Evolutionary conservation across 116 monocot species (phyloP), one percentile per base, ranked within the genome.

Genomic region (Cymodocea nodosa): DNA sequence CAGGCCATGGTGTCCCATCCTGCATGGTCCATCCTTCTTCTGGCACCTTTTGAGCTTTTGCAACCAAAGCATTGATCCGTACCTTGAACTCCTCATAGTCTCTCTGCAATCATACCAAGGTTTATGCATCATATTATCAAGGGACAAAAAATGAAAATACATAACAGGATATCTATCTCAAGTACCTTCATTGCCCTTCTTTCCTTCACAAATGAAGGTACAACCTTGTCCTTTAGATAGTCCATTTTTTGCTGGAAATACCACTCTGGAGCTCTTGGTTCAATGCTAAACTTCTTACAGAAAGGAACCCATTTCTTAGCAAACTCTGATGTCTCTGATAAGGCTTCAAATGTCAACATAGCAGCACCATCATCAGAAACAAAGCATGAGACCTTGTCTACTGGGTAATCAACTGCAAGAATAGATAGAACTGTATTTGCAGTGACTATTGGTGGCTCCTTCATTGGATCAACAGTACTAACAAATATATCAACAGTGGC

Each of bases 11-110:
- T 50, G 89, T 93, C 35, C 93, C 93, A 80, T 93, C 93, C 74
- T 93, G 93, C 93, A 93, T 93, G 50, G 89, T 93, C 93, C 93
- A 93, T 7, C 93, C 93, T 76, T 93, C 93, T 73, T 93, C 93
- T 11, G 93, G 93, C 66, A 93, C 89, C 36, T 89, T 88, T 37
- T 89, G 89, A 35, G 93, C 85, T 73, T 89, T 93, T 17, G 93
- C 83, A 63, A 93, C 93, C 69, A 93, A 71, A n/a, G 85, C 89
- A 82, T 93, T 93, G 51, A 93, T 82, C 23, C 89, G 65, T 36
- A 93, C 80, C 76, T 89, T 93, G 72, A 93, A 93, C 52, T 89
- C 93, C 68, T 93, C 93, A 40, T 93, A 93, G 19, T 93, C 89
- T 71, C 93, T 85, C 89, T 93, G 72, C 40, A 77, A 57, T 23